Evolutionary conservation across 352 stramenopile genomes (phyloP).

Genomic region (Plasmopara viticola): DNA sequence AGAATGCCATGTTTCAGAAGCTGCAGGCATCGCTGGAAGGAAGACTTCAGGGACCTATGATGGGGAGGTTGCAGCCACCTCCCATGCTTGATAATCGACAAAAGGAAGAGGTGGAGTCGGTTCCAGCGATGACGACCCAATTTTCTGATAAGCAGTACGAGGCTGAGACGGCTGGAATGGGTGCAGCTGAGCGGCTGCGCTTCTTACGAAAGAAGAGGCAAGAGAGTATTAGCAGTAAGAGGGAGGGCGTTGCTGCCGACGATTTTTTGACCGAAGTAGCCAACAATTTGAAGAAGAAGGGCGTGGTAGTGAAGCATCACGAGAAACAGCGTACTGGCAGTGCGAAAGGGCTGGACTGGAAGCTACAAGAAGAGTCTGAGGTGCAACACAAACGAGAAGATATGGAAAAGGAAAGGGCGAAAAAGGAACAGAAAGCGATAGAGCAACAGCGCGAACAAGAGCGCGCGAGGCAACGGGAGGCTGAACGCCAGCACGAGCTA

Average conservation of each 20-base stretch:
- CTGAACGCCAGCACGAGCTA: slow-evolving; percentile 10
- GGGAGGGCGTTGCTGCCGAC: slow-evolving; percentile 38
- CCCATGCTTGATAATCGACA: slow-evolving; percentile 28
- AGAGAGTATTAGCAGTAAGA: slow-evolving; percentile 45
- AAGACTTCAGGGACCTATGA: slow-evolving; percentile 20
- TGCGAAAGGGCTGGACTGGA: too few species aligned
- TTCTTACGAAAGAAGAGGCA: slow-evolving; percentile 60
- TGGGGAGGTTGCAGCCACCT: slow-evolving; percentile 15
- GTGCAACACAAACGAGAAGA: slow-evolving; percentile 32
- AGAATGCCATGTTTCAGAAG: slow-evolving; percentile 38
- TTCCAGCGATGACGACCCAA: slow-evolving; percentile 4
- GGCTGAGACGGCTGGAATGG: slow-evolving; percentile 54
- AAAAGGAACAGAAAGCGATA: slow-evolving; percentile 7
- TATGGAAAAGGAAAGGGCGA: slow-evolving; percentile 25
- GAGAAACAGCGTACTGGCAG: slow-evolving; percentile 6
- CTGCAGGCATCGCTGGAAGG: slow-evolving; percentile 55
- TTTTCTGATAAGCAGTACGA: slow-evolving; percentile 42
- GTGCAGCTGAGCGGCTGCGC: slow-evolving; percentile 46
- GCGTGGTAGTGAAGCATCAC: slow-evolving; percentile 13
- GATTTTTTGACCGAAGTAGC: slow-evolving; percentile 66
- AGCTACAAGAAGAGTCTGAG: slow-evolving; percentile 14
- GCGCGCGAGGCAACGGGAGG: slow-evolving; percentile 17
- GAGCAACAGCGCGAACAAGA: slow-evolving; percentile 23
- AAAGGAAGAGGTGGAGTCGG: slow-evolving; percentile 1
- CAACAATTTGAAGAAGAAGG: slow-evolving; percentile 71